phyloP scores from a whole-genome alignment of 2,329 filamentous ascomycete genomes.

The Sordariomycetes sp. region DNA sequence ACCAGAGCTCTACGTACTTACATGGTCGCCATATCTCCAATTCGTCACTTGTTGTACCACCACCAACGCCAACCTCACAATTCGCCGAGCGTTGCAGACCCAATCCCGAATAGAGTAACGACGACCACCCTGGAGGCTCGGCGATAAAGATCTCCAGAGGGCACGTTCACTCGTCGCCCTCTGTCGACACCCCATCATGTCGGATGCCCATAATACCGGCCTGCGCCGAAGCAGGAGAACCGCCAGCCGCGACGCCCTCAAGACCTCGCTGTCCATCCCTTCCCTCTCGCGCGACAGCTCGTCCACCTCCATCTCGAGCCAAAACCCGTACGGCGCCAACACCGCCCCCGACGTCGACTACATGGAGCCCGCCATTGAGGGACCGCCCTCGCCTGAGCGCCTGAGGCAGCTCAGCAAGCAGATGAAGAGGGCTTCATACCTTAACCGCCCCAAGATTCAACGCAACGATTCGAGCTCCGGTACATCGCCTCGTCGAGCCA shows the following conservation, averaged over 20 bases:
- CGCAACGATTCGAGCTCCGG: conserved; percentile 42
- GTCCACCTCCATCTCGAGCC: neutral
- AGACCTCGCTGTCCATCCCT: conserved; percentile 2
- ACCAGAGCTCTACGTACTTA: no score
- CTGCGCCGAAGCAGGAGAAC: conserved; percentile 5
- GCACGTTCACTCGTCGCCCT: conserved; percentile 7
- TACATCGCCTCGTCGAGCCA: conserved; percentile 42
- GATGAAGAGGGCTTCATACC: conserved; percentile 43
- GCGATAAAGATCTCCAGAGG: conserved; percentile 3
- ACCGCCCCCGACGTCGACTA: conserved; percentile 21
- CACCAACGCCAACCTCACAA: no score
- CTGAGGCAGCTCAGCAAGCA: conserved; percentile 50
- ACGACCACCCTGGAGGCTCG: neutral
- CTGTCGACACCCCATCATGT: neutral
- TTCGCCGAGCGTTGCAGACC: no score
- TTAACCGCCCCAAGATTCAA: conserved; percentile 19
- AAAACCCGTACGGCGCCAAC: no score
- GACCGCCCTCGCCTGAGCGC: conserved; percentile 50
- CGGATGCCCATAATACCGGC: neutral
- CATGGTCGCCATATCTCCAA: no score
- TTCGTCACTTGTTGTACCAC: no score
- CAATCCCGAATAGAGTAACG: no score
- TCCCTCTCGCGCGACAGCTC: neutral
- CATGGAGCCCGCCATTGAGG: conserved; percentile 48
- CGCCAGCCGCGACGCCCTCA: conserved; percentile 8